phyloP scores from a whole-genome alignment of 2,329 filamentous ascomycete species.

The Alternaria sp. region DNA sequence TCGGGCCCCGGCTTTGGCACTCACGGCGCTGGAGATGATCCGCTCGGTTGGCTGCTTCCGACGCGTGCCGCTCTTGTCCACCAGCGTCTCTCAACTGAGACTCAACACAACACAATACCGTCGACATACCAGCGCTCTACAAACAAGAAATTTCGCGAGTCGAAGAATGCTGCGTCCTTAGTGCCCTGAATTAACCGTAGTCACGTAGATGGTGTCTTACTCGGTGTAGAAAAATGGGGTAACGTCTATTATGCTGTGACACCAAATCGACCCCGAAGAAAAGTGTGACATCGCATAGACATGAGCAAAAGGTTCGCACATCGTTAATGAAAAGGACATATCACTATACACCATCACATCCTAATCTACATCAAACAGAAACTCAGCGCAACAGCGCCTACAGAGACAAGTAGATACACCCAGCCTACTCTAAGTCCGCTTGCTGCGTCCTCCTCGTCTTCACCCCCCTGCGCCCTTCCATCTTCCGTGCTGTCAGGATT shows the following conservation, averaged over 20 bases:
- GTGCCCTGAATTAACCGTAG: neutral
- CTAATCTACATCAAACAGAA: constrained; percentile 12
- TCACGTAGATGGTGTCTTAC: neutral
- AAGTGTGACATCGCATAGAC: neutral
- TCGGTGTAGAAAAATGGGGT: neutral
- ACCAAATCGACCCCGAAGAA: too few species aligned
- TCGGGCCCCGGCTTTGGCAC: neutral
- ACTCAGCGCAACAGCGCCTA: constrained; percentile 16
- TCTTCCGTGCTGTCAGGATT: constrained; percentile 28
- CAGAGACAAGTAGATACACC: constrained; percentile 24
- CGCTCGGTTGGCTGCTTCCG: constrained; percentile 5
- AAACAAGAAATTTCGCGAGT: neutral
- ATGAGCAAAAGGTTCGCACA: neutral
- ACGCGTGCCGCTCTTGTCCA: neutral
- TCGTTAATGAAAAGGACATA: neutral
- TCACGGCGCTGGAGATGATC: constrained; percentile 7
- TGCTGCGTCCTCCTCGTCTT: constrained; percentile 29
- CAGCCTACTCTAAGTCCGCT: constrained; percentile 25
- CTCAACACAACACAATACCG: neutral
- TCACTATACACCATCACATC: too few species aligned
- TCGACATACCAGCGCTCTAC: neutral
- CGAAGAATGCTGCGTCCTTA: neutral
- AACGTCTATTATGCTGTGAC: too few species aligned
- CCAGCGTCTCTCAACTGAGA: neutral
- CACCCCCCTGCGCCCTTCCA: constrained; percentile 13